A percentile compares a stretch with the other conserved stretches of the same genome.
These are phyloP conservation scores for Penstemon davidsonii DNA, from an alignment of 257 asterid species.

Conservation along the genomic window DNA sequence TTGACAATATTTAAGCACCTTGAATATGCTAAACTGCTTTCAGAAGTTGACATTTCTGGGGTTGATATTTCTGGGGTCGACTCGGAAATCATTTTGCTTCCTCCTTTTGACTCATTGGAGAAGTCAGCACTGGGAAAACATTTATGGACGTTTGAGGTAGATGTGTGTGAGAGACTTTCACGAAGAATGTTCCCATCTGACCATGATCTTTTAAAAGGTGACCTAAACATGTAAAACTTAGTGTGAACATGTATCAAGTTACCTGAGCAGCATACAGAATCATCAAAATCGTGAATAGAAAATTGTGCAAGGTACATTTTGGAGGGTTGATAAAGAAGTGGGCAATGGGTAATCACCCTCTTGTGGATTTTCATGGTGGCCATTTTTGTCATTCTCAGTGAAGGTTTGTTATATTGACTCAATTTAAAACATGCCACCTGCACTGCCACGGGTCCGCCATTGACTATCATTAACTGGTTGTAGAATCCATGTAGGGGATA, in stretches of 20 bases:
- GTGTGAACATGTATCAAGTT: slow-evolving; percentile 10
- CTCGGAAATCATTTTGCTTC: slow-evolving; percentile 57
- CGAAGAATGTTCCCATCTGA: slow-evolving; percentile 88
- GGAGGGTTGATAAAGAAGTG: slow-evolving; percentile 3
- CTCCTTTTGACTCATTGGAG: slow-evolving; percentile 48
- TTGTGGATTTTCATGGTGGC: slow-evolving; percentile 8
- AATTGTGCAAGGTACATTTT: slow-evolving; percentile 6
- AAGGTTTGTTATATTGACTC: neutral
- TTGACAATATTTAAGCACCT: slow-evolving; percentile 49
- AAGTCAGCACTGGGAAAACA: slow-evolving; percentile 48
- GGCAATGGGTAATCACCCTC: slow-evolving; percentile 3
- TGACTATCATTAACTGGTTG: neutral
- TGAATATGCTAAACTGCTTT: slow-evolving; percentile 55
- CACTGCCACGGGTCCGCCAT: neutral
- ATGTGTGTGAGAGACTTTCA: slow-evolving; percentile 49
- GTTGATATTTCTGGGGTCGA: slow-evolving; percentile 68
- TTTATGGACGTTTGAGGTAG: slow-evolving; percentile 42
- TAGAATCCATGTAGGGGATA: slow-evolving; percentile 17
- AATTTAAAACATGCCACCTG: neutral
- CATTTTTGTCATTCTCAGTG: slow-evolving; percentile 10
- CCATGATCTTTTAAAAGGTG: slow-evolving; percentile 70
- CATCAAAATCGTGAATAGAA: slow-evolving; percentile 5
- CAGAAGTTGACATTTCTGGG: slow-evolving; percentile 53
- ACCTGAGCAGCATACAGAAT: slow-evolving; percentile 25
- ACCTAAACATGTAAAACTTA: slow-evolving; percentile 45